These are phyloP conservation scores for Fusarium solani-melongenae DNA, from an alignment of 2,329 filamentous ascomycete genomes.

Conservation along the genomic window DNA sequence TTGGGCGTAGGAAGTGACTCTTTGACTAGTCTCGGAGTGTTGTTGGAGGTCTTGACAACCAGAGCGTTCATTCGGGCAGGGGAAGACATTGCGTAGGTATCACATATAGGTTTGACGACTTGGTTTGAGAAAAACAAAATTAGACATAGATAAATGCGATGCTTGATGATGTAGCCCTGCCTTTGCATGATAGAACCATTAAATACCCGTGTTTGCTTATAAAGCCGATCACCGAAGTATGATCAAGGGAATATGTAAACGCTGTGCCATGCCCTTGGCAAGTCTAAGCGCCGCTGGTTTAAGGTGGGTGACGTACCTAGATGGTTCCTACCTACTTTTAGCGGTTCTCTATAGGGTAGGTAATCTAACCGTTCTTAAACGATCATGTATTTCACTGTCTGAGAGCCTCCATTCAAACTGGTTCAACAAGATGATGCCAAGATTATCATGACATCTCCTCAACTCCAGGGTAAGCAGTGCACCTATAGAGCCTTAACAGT, in stretches of 20 bases:
- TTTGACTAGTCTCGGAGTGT: neutral
- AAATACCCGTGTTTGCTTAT: neutral
- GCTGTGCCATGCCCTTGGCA: neutral
- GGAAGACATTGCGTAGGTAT: neutral
- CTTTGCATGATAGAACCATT: neutral
- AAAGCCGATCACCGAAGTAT: neutral
- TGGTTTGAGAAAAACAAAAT: neutral
- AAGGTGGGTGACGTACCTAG: neutral
- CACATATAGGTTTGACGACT: neutral
- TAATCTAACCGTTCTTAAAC: too few relatives aligned
- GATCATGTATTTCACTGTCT: neutral
- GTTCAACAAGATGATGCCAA: too few relatives aligned
- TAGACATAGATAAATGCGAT: neutral
- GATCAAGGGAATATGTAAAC: neutral
- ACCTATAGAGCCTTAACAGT: neutral
- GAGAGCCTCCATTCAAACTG: too few relatives aligned
- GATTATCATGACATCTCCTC: neutral
- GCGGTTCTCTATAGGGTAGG: neutral
- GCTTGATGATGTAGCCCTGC: neutral
- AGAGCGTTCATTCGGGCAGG: neutral
- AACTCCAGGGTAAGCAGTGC: neutral
- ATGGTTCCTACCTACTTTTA: neutral
- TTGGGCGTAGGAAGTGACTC: neutral
- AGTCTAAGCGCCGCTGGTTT: neutral
- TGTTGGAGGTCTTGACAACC: neutral